Percentiles rank a stretch among this genome's conserved stretches.
phyloP scores from a whole-genome alignment of 495 filamentous ascomycete genomes.

The Copromyces sp. region DNA sequence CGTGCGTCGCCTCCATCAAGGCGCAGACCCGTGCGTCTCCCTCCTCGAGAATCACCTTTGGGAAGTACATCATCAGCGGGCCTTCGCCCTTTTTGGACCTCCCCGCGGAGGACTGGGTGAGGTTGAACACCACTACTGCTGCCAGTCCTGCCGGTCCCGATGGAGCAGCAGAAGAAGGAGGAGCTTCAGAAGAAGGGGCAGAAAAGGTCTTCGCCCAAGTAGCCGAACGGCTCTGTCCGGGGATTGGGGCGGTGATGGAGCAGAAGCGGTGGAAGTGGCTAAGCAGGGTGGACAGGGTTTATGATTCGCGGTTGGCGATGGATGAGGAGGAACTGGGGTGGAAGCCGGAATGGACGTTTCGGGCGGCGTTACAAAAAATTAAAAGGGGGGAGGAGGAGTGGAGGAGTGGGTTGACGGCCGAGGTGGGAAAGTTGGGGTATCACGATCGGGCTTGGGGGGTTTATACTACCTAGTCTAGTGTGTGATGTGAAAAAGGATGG shows the following conservation, averaged over 20 bases:
- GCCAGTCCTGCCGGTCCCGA: not conserved
- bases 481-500: not conserved
- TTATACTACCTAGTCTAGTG: slow-evolving; percentile 15
- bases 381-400: slow-evolving; percentile 15
- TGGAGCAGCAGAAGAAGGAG: not conserved
- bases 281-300: slow-evolving; percentile 20
- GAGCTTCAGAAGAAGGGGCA: not conserved
- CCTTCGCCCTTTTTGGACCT: slow-evolving; percentile 12
- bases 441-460: slow-evolving; percentile 18
- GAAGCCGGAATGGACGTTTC: slow-evolving; percentile 20
- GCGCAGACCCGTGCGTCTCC: not conserved
- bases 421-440: slow-evolving; percentile 21
- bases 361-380: slow-evolving; percentile 11
- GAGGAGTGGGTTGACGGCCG: slow-evolving; percentile 16
- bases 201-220: slow-evolving; percentile 6
- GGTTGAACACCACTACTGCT: not conserved
- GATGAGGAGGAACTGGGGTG: slow-evolving; percentile 11
- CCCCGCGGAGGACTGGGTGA: not conserved
- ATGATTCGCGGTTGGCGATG: slow-evolving; percentile 17
- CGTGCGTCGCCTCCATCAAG: slow-evolving; percentile 11
- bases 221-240: slow-evolving; percentile 5
- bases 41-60: not conserved
- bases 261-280: slow-evolving; percentile 16
- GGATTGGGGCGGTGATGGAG: slow-evolving; percentile 8
- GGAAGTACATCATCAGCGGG: slow-evolving; percentile 17